Evolutionary conservation across 345 rosid genomes (phyloP).

Genomic region (Eucalyptus melliodora): DNA sequence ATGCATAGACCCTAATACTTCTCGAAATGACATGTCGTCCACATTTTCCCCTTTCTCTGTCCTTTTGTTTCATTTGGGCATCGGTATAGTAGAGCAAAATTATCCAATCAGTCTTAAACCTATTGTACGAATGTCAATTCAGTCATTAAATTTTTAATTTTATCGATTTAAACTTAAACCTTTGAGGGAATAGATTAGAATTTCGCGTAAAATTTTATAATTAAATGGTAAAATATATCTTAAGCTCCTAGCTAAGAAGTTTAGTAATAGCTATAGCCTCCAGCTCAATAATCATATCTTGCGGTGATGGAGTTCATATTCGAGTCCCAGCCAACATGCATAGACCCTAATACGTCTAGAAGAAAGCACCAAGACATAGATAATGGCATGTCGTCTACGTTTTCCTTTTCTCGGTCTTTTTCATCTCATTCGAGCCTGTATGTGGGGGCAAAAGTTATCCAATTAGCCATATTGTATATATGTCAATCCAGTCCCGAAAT

Average conservation of each 20-base stretch:
- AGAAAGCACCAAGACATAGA: background rate
- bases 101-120: background rate
- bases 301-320: background rate
- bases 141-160: background rate
- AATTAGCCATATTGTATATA: accelerated
- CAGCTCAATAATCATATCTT: background rate
- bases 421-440: background rate
- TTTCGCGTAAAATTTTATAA: accelerated
- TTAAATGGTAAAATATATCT: background rate
- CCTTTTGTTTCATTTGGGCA: background rate
- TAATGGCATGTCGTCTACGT: background rate
- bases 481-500: accelerated
- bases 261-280: background rate
- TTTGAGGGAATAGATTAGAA: too few relatives aligned
- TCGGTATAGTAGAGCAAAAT: background rate
- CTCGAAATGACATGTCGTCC: background rate
- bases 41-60: background rate
- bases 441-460: background rate
- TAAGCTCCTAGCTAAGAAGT: background rate
- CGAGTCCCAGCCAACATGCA: background rate
- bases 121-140: too few relatives aligned
- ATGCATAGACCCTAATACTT: background rate
- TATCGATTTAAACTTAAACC: too few relatives aligned
- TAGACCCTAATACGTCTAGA: background rate
- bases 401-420: background rate